Percentiles rank a stretch among this genome's conserved stretches.
Conservation (phyloP, 352 stramenopile genomes). For the Phytophthora nicotianae region DNA sequence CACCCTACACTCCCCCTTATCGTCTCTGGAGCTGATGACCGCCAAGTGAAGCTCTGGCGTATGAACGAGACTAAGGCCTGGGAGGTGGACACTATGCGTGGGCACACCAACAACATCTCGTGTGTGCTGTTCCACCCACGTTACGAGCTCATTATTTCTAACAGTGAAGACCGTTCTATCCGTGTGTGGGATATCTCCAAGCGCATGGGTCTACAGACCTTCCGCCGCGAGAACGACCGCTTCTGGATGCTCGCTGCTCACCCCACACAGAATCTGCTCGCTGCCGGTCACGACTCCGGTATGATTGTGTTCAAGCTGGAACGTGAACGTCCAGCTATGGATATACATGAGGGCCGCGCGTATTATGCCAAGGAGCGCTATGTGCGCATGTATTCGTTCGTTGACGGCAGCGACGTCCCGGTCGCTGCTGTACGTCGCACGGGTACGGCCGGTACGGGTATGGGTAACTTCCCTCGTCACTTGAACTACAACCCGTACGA, state of each 20-base stretch:
- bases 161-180: conserved; percentile 99
- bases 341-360: conserved; percentile 79
- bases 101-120: conserved; percentile 99
- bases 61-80: conserved; percentile 99
- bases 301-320: conserved; percentile 99
- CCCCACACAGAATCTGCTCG: conserved; percentile 97
- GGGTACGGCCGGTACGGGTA: conserved; percentile 72
- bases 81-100: conserved; percentile 99
- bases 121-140: conserved; percentile 99
- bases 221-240: conserved; percentile 98
- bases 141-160: conserved; percentile 98
- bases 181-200: conserved; percentile 99
- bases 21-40: conserved; percentile 98
- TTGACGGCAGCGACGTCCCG: conserved; percentile 76
- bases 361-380: conserved; percentile 99
- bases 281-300: conserved; percentile 98
- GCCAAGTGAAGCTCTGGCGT: conserved; percentile 99
- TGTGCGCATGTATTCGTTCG: conserved; percentile 96
- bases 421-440: conserved; percentile 75
- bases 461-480: conserved; percentile 94
- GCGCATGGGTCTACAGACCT: conserved; percentile 98
- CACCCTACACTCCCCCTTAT: conserved; percentile 98
- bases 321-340: conserved; percentile 96
- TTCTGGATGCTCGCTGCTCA: conserved; percentile 99
- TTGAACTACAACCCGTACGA: conserved; percentile 98